Base-by-base conservation (phyloP, 1,284 basidiomycete species). In the Bondarzewia mesenterica region DNA sequence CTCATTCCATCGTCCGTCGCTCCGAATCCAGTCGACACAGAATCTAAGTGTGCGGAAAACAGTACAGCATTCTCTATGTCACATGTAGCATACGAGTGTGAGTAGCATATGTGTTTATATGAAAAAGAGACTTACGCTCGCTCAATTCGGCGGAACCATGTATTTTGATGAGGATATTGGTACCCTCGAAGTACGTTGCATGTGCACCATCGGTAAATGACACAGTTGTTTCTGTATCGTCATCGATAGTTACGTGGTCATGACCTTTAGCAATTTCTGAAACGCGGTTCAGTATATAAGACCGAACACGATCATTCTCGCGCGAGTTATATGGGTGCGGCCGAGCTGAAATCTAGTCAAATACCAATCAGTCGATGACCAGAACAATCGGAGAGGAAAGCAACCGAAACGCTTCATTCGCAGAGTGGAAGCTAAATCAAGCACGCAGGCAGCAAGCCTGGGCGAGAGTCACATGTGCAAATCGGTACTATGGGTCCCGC, bases 41-140 rank as follows among this genome's bases (percentile, higher is more conserved):
- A 87, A 63, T 89, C 86, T 59, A 79, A 87, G 57, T 90, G 88
- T 2, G 85, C 85, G 0, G 85, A 88, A 51, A 90, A 81, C n/a
- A 90, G 62, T 3, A 85, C 78, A 0, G 76, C 79, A 22, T 74
- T 32, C 18, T 16, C 39, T 29, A 37, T 21, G 18, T n/a, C 1
- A 43, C 4, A 41, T n/a, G n/a, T 41, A 35, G 8, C 8, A 41
- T 20, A n/a, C 1, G 39, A 12, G 20, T 21, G 20, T 5, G 3
- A 3, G 12, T 15, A 14, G 18, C 38, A 40, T 40, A 40, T n/a
- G 20, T 20, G 35, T n/a, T n/a, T n/a, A n/a, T n/a, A 14, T 15
- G 20, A n/a, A 12, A 8, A 20, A 26, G n/a, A 6, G 7, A 21
- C 47, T 12, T 41, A 55, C 54, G 36, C 16, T 53, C 41, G 14